Evolutionary conservation across 1,284 basidiomycete species (phyloP), one percentile per base, ranked within the genome.

Genomic region (Meira nashicola): DNA sequence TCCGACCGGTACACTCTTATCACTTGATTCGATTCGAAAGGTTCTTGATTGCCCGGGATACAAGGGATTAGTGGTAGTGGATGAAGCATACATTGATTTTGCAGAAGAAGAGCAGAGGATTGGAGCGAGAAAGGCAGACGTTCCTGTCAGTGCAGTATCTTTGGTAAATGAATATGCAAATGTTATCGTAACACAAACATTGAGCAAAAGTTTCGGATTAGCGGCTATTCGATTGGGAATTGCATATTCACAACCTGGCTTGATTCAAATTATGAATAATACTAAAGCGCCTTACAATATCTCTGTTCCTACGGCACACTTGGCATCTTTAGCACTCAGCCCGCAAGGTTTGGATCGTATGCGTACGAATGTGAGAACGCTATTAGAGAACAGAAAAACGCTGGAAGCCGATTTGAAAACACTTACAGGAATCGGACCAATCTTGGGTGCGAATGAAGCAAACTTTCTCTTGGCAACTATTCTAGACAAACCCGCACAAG

Each of bases 271-370:
- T 68, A 85, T 98, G 63, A 87, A 87, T 71, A 98, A 97, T 79
- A 90, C 94, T 55, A 98, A 98, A 80, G 95, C 94, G 0, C 94
- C 94, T 0, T 99, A 98, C 83, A 96, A 96, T 79, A 87, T 98
- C 68, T 94, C 92, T 12, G 85, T 88, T 0, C 92, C 92, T 0
- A 91, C 92, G 2, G 90, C 94, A 7, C 82, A 86, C 50, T 85
- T 97, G 33, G 92, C 92, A 0, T 80, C 88, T 12, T 83, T 88
- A 10, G 91, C 94, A 0, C 83, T 91, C 39, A 86, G 88, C 0
- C 82, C 85, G 0, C 73, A 80, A 12, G 87, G 89, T 5, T 71
- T 95, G 12, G 73, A 78, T 0, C 71, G 79, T 15, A 92, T 92
- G 88, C 83, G 82, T n/a, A 55, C 70, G 28, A 90, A 90, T 70